Conservation (phyloP, 202 grass and related monocot species). For the Setaria italica region DNA sequence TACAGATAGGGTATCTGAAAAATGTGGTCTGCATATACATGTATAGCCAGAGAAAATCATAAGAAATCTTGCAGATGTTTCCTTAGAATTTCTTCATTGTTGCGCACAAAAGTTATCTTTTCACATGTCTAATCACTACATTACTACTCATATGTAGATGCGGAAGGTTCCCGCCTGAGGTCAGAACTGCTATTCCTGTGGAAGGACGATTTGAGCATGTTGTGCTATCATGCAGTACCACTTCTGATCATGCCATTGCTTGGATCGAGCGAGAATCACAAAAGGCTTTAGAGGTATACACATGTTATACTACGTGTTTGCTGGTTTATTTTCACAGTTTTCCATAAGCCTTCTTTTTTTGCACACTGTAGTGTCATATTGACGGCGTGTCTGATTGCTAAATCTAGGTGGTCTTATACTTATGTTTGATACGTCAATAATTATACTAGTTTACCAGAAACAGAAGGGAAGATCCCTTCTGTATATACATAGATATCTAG, state of each 20-base stretch:
- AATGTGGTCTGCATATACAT: not conserved
- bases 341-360: not conserved
- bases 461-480: not conserved
- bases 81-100: not conserved
- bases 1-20: not conserved
- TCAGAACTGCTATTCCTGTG: slow-evolving; percentile 95
- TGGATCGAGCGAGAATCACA: slow-evolving; percentile 90
- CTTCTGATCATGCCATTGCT: slow-evolving; percentile 93
- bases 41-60: slow-evolving; percentile 1
- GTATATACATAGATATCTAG: not conserved
- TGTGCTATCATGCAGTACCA: slow-evolving; percentile 96
- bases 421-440: slow-evolving; percentile 16
- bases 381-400: slow-evolving; percentile 21
- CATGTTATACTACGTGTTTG: not conserved
- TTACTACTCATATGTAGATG: slow-evolving; percentile 60
- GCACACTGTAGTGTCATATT: not conserved
- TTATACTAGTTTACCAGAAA: not conserved
- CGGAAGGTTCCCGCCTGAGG: slow-evolving; percentile 91
- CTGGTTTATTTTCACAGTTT: slow-evolving; percentile 26
- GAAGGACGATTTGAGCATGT: slow-evolving; percentile 97
- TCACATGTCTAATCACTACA: slow-evolving; percentile 27
- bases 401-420: slow-evolving; percentile 20
- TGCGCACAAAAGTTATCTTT: not conserved
- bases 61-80: slow-evolving; percentile 10
- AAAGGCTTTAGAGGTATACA: slow-evolving; percentile 81